phyloP scores from a whole-genome alignment of 2,329 filamentous ascomycete genomes.

The Diaporthe sp. region DNA sequence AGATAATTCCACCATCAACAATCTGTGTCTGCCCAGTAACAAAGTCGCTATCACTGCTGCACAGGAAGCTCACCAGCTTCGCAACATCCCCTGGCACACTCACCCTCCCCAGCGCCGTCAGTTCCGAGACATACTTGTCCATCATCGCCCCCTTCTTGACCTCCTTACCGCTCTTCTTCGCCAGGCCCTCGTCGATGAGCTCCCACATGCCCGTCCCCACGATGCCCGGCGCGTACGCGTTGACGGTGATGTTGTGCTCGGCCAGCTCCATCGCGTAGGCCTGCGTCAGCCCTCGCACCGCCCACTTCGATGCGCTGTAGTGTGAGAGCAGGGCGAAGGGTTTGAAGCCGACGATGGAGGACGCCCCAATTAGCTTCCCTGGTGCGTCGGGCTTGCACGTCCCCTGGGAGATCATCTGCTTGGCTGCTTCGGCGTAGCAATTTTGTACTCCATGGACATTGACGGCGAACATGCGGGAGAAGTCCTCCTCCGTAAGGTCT shows the following conservation, averaged over 20 bases:
- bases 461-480: conserved; percentile 72
- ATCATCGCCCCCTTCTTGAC: conserved; percentile 55
- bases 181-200: conserved; percentile 73
- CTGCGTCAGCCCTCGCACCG: conserved; percentile 76
- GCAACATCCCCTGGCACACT: conserved; percentile 75
- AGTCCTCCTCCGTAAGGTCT: conserved; percentile 69
- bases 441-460: conserved; percentile 77
- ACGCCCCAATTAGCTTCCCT: conserved; percentile 66
- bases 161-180: conserved; percentile 64
- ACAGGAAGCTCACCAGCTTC: conserved; percentile 73
- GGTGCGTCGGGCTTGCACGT: conserved; percentile 49
- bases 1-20: conserved; percentile 72
- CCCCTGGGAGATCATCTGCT: conserved; percentile 75
- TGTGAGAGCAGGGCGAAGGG: conserved; percentile 71
- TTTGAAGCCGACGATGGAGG: conserved; percentile 72
- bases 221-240: conserved; percentile 77
- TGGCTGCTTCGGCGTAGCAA: conserved; percentile 74
- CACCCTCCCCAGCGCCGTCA: conserved; percentile 70
- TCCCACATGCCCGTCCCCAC: conserved; percentile 80
- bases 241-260: conserved; percentile 74
- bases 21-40: conserved; percentile 77
- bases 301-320: conserved; percentile 77
- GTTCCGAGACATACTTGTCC: conserved; percentile 65
- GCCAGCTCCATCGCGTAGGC: conserved; percentile 77
- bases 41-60: conserved; percentile 71